Base-by-base conservation (phyloP, 179 eudicot species). In the Heliamphora pulchella region DNA sequence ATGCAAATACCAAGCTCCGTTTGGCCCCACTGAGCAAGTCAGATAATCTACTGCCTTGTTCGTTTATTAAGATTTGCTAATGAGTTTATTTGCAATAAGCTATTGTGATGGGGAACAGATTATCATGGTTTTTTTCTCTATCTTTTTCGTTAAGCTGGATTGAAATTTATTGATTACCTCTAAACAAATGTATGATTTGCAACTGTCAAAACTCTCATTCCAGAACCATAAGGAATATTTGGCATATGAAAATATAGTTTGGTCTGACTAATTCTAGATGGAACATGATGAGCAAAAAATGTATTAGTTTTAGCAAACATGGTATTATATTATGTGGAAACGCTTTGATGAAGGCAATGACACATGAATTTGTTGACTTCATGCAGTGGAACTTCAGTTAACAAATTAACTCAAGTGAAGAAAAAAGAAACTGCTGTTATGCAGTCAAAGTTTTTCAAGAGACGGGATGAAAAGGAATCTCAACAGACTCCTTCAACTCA, bases 341-440 rank as follows among this genome's bases (percentile, higher is more conserved):
- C 53, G 17, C 4, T 72, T 65, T 48, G 41, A 17, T 51, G 39
- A 78, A 41, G 47, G 59, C 62, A n/a, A n/a, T 78, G 59, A 17
- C 63, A 44, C 39, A 2, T 13, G 64, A 18, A 31, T 72, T 67
- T 58, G 13, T 80, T 81, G 70, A 79, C 70, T 54, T 80, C 78
- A 84, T 86, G 79, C 91, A 91, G 94, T 77, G 85, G 78, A 73
- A 73, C 83, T 61, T 80, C 80, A 57, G 80, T 58, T 81, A 83
- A 72, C 75, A 84, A 81, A 57, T 70, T 81, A 76, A 50, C 50
- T 43, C 43, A 76, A 80, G 78, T 44, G 59, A 79, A 75, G 69
- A 74, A 78, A 84, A 85, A 79, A 78, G 84, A 66, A 73, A 80
- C 83, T 75, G 78, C 67, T 71, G 74, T 71, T 43, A 74, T 66